Conservation (phyloP, 2,329 filamentous ascomycete species). For the Talaromyces verruculosus region DNA sequence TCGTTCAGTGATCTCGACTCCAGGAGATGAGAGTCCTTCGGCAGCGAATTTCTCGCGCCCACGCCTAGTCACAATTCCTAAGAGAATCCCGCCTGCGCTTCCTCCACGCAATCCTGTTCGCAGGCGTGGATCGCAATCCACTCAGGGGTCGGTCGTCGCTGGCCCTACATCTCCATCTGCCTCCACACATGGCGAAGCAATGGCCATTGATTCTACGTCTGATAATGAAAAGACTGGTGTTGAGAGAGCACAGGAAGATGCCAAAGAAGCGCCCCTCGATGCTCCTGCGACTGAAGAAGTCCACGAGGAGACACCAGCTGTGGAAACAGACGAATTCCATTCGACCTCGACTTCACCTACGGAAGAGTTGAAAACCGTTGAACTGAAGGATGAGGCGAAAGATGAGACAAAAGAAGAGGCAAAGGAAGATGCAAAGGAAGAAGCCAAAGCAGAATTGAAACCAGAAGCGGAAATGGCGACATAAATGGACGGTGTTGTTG, state of each 20-base stretch:
- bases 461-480: background rate
- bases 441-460: background rate
- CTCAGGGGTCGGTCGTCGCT: slow-evolving; percentile 28
- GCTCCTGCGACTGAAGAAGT: slow-evolving; percentile 11
- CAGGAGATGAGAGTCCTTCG: slow-evolving; percentile 53
- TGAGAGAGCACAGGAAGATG: slow-evolving; percentile 26
- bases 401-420: background rate
- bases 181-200: slow-evolving; percentile 29
- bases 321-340: slow-evolving; percentile 44
- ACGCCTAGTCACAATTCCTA: slow-evolving; percentile 80
- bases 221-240: background rate
- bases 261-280: background rate
- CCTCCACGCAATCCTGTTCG: slow-evolving; percentile 68
- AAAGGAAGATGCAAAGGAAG: background rate
- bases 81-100: slow-evolving; percentile 71
- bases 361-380: slow-evolving; percentile 2
- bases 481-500: background rate
- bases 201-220: slow-evolving; percentile 21
- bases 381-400: slow-evolving; percentile 31
- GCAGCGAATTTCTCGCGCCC: slow-evolving; percentile 72
- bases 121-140: slow-evolving; percentile 28
- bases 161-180: slow-evolving; percentile 26
- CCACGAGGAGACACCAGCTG: slow-evolving; percentile 21
- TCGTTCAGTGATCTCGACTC: slow-evolving; percentile 24
- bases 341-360: slow-evolving; percentile 40